Base-by-base conservation (phyloP, 2,329 filamentous ascomycete genomes). In the Penicillium sp. region DNA sequence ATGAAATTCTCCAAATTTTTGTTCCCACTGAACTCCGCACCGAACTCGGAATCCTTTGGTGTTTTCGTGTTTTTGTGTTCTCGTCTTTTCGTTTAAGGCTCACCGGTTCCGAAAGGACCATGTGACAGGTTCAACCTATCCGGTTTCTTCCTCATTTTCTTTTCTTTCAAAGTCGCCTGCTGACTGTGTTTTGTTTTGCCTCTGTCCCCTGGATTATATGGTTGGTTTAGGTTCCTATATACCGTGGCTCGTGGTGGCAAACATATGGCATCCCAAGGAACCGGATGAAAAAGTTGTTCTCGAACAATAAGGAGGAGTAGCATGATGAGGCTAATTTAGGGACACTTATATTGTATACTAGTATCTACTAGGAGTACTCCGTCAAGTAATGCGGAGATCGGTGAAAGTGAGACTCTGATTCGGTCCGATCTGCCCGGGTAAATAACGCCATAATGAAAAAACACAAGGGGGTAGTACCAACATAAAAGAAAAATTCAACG, bases 131-230 rank as follows among this genome's bases (percentile, higher is more conserved):
- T 61, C 21, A 57, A 35, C 41, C 29, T 31, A 12, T 49, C 63
- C 64, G 63, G 63, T 65, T 64, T 65, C 48, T 57, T 60, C 61
- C 53, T 45, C 37, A 40, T 42, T 31, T 21, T 62, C 40, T 62
- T 64, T 61, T 25, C 19, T 52, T 69, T 59, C 59, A 62, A 63
- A 64, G 43, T 50, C 60, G 58, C 52, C 46, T 33, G 50, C 51
- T 61, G 42, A 40, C 40, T 56, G 33, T 43, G 27, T 57, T 57
- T 15, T 31, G 4, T 17, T 38, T 27, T n/a, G 25, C 17, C n/a
- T 31, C 17, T 12, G 48, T 21, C 17, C 17, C 35, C 48, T 41
- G 37, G 9, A 27, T 50, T 13, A 23, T 45, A 13, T 31, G 43
- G 43, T 49, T 50, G 50, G 43, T 31, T 43, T 15, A 37, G 37